Evolutionary conservation across 805 yeast genomes (phyloP).

Genomic region (Ogataea corticis): DNA sequence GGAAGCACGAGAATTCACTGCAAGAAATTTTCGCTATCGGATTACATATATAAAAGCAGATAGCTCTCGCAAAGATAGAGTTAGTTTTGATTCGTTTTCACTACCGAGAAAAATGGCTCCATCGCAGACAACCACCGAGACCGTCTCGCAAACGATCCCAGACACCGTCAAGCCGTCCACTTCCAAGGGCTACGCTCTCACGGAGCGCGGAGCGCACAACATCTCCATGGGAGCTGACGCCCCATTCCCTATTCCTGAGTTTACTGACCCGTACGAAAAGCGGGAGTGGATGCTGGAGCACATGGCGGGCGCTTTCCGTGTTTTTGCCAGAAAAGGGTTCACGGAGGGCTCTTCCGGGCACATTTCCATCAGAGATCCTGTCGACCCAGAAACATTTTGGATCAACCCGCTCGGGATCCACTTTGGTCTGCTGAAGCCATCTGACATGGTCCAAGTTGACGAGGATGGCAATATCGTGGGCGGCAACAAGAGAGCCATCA

Average conservation of each 20-base stretch:
- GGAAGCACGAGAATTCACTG: slow-evolving; percentile 2
- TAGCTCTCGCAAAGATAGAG: neutral
- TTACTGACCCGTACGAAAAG: slow-evolving; percentile 48
- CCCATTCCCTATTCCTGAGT: slow-evolving; percentile 54
- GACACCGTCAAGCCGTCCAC: slow-evolving; percentile 32
- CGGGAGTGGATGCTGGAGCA: slow-evolving; percentile 63
- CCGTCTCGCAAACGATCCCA: slow-evolving; percentile 21
- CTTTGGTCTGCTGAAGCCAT: slow-evolving; percentile 58
- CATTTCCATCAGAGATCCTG: slow-evolving; percentile 82
- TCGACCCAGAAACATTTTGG: slow-evolving; percentile 81
- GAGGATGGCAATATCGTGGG: slow-evolving; percentile 64
- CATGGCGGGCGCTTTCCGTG: slow-evolving; percentile 83
- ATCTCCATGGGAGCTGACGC: slow-evolving; percentile 54
- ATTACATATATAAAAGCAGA: slow-evolving; percentile 1
- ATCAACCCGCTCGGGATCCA: slow-evolving; percentile 86
- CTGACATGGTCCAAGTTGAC: slow-evolving; percentile 65
- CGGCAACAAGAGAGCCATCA: slow-evolving; percentile 50
- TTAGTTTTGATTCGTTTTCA: too few species aligned
- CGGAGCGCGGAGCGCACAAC: slow-evolving; percentile 58
- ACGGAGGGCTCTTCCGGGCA: slow-evolving; percentile 85
- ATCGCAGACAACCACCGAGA: neutral
- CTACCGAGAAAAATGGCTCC: neutral
- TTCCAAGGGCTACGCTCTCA: slow-evolving; percentile 42
- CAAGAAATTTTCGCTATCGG: neutral
- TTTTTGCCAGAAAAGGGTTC: slow-evolving; percentile 76